Evolutionary conservation across 176 grass and related monocot species (phyloP).

Genomic region (Phoenix dactylifera): DNA sequence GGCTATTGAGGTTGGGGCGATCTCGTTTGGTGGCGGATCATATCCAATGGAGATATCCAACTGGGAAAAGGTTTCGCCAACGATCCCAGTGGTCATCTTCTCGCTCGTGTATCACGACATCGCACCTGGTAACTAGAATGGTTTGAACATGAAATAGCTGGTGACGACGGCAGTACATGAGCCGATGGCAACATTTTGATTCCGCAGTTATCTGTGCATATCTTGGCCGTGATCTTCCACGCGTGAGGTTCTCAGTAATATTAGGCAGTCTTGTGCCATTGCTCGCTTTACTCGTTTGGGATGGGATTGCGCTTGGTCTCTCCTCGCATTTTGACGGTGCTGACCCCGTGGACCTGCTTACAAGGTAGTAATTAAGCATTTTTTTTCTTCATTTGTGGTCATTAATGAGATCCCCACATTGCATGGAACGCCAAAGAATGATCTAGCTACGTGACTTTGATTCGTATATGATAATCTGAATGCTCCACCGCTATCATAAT

Average conservation of each 20-base stretch:
- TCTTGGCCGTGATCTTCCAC: slow-evolving; percentile 51
- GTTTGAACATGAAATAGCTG: neutral
- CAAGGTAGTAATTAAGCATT: slow-evolving; percentile 39
- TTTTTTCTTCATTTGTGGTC: slow-evolving; percentile 2
- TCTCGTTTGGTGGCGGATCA: slow-evolving; percentile 44
- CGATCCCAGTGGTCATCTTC: slow-evolving; percentile 76
- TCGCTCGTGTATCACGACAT: slow-evolving; percentile 84
- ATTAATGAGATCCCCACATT: no score
- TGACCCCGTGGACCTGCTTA: slow-evolving; percentile 42
- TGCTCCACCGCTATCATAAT: no score
- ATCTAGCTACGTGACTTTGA: no score
- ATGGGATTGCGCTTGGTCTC: slow-evolving; percentile 56
- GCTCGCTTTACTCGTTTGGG: slow-evolving; percentile 61
- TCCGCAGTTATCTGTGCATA: slow-evolving; percentile 73
- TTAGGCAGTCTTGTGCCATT: slow-evolving; percentile 67
- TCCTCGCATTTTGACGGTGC: slow-evolving; percentile 33
- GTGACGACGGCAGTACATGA: neutral
- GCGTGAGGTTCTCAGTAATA: slow-evolving; percentile 57
- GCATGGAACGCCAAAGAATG: no score
- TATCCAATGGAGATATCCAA: slow-evolving; percentile 31
- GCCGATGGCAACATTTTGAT: slow-evolving; percentile 6
- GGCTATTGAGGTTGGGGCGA: slow-evolving; percentile 44
- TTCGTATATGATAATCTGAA: no score
- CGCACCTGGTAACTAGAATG: slow-evolving; percentile 38
- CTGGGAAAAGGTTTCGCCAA: slow-evolving; percentile 65